A percentile compares a stretch with the other conserved stretches of the same genome.
These are phyloP conservation scores for Margaritispora aquatica DNA, from an alignment of 495 filamentous ascomycete genomes.

Conservation along the genomic window DNA sequence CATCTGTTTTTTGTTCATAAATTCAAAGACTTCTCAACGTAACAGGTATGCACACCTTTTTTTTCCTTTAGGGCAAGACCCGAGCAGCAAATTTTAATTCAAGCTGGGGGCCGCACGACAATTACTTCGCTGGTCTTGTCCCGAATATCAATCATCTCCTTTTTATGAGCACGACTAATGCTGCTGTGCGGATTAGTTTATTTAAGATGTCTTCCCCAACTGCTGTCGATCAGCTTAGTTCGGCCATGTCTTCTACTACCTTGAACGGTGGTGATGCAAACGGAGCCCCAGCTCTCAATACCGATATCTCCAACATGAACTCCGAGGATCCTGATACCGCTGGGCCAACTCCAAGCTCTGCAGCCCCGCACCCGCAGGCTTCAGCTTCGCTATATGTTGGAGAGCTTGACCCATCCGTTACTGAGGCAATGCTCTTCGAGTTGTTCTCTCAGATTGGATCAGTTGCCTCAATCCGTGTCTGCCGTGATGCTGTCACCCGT, in stretches of 20 bases:
- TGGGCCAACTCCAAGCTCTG: constrained; percentile 64
- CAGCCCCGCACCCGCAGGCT: constrained; percentile 65
- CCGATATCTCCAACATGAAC: constrained; percentile 50
- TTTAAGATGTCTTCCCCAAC: constrained; percentile 57
- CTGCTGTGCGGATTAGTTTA: constrained; percentile 12
- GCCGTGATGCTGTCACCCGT: constrained; percentile 97
- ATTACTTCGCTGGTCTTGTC: background rate
- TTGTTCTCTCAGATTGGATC: constrained; percentile 99
- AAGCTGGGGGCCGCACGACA: no score
- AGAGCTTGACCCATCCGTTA: constrained; percentile 95
- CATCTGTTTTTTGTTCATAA: constrained; percentile 4
- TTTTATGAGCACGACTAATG: background rate
- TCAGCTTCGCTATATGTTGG: constrained; percentile 98
- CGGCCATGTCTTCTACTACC: constrained; percentile 53
- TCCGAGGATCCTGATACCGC: constrained; percentile 49
- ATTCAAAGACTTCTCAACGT: constrained; percentile 12
- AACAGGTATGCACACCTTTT: constrained; percentile 3
- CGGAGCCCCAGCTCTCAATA: constrained; percentile 57
- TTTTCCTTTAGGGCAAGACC: background rate
- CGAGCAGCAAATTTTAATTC: background rate
- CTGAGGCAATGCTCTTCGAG: constrained; percentile 99
- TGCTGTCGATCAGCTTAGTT: constrained; percentile 62
- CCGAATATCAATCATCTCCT: background rate
- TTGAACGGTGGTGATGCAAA: constrained; percentile 58
- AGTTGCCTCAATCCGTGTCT: constrained; percentile 98